Conservation (phyloP, 805 yeast genomes). For the Saturnispora bothae region DNA sequence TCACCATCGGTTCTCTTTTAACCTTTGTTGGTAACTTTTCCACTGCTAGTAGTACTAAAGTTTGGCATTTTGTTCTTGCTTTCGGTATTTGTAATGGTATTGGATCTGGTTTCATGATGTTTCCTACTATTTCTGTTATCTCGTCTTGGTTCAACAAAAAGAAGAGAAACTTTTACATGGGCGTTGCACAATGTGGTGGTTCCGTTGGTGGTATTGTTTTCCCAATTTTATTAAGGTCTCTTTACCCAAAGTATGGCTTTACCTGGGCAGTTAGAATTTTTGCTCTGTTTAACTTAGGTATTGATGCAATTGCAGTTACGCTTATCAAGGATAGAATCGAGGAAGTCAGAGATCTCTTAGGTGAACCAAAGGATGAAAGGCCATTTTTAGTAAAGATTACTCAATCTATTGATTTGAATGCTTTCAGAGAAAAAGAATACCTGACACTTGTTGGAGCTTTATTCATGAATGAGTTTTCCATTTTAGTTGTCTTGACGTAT, state of each 20-base stretch:
- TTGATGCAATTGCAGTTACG: slow-evolving; percentile 25
- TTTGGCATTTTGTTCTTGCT: slow-evolving; percentile 54
- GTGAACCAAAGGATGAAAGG: slow-evolving; percentile 15
- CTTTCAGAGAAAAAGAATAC: slow-evolving; percentile 33
- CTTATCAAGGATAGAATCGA: slow-evolving; percentile 30
- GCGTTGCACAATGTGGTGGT: slow-evolving; percentile 39
- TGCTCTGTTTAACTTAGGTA: slow-evolving; percentile 29
- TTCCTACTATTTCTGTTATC: slow-evolving; percentile 53
- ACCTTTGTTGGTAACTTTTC: slow-evolving; percentile 46
- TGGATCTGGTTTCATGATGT: slow-evolving; percentile 50
- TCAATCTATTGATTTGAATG: slow-evolving; percentile 29
- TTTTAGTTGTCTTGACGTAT: slow-evolving; percentile 38
- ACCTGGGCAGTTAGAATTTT: slow-evolving; percentile 43
- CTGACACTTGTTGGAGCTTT: slow-evolving; percentile 30
- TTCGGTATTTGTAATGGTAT: slow-evolving; percentile 47
- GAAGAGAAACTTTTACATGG: slow-evolving; percentile 43
- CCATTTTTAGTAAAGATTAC: slow-evolving; percentile 14
- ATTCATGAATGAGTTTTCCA: slow-evolving; percentile 37
- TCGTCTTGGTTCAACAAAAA: slow-evolving; percentile 49
- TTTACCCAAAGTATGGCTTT: slow-evolving; percentile 29
- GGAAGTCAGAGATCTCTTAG: slow-evolving; percentile 20
- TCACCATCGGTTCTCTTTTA: slow-evolving; percentile 34
- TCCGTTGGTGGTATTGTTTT: slow-evolving; percentile 44
- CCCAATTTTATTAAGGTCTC: slow-evolving; percentile 37
- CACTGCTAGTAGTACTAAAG: slow-evolving; percentile 38